Evolutionary conservation across 2,329 filamentous ascomycete genomes (phyloP).

Genomic region (Fusarium neocosmosporiellum): DNA sequence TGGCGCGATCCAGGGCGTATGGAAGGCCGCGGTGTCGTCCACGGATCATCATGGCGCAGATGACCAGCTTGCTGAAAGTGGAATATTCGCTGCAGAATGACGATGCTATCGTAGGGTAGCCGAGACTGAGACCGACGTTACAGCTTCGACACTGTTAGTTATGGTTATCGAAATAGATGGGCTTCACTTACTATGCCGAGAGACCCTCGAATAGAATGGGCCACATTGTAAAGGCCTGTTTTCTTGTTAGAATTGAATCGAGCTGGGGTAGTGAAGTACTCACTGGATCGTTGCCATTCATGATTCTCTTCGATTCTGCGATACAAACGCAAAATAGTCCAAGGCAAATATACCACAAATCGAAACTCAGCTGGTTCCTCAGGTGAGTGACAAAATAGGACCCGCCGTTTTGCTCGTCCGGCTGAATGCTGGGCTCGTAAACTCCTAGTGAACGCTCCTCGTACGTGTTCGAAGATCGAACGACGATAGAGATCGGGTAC

Average conservation of each 20-base stretch:
- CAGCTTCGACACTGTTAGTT: slow-evolving; percentile 39
- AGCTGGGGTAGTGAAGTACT: neutral
- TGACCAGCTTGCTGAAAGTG: slow-evolving; percentile 49
- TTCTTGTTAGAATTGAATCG: neutral
- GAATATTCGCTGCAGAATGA: slow-evolving; percentile 48
- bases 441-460: slow-evolving; percentile 71
- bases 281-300: slow-evolving; percentile 41
- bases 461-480: slow-evolving; percentile 70
- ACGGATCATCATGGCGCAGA: slow-evolving; percentile 54
- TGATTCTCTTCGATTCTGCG: slow-evolving; percentile 42
- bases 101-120: slow-evolving; percentile 44
- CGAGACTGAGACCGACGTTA: slow-evolving; percentile 51
- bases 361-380: slow-evolving; percentile 54
- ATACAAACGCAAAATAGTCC: slow-evolving; percentile 52
- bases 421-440: slow-evolving; percentile 53
- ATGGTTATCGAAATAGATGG: too few relatives aligned
- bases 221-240: slow-evolving; percentile 46
- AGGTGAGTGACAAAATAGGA: slow-evolving; percentile 50
- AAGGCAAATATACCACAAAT: slow-evolving; percentile 56
- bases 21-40: slow-evolving; percentile 51
- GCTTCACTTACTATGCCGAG: slow-evolving; percentile 47
- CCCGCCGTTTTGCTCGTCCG: slow-evolving; percentile 43
- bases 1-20: slow-evolving; percentile 49
- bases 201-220: slow-evolving; percentile 50
- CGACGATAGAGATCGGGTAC: slow-evolving; percentile 70